These are phyloP conservation scores for Wallacemonas sp. DNA, from an alignment of 208 protist genomes.

Conservation along the genomic window DNA sequence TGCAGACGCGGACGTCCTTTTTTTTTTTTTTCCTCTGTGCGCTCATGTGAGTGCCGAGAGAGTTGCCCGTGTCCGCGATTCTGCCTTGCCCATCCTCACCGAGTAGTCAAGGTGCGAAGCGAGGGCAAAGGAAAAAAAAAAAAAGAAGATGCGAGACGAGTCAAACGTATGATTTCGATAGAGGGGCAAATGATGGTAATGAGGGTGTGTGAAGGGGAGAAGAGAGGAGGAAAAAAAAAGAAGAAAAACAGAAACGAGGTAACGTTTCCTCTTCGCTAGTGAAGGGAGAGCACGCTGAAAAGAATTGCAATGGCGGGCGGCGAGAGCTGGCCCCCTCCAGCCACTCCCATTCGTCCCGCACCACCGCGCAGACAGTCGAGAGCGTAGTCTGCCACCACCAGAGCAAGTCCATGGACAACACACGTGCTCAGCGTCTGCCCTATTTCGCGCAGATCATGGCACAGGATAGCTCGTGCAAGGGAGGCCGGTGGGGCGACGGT, in stretches of 20 bases:
- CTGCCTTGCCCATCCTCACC: too few species aligned
- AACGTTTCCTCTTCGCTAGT: background rate
- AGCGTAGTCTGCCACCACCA: background rate
- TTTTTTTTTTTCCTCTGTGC: too few species aligned
- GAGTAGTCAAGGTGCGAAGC: background rate
- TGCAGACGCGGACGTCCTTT: too few species aligned
- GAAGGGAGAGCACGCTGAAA: conserved; percentile 19
- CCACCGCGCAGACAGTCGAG: background rate
- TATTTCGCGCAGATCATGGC: too few species aligned
- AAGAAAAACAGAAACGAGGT: background rate
- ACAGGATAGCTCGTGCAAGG: background rate
- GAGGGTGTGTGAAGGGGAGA: background rate
- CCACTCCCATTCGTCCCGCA: background rate
- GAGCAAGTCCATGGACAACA: conserved; percentile 11
- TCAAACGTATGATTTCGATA: background rate
- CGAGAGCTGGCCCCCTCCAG: background rate
- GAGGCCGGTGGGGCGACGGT: too few species aligned
- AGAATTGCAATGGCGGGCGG: conserved; percentile 5
- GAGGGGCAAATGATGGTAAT: background rate
- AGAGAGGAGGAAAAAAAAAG: background rate
- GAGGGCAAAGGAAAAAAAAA: background rate
- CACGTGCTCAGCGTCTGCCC: background rate
- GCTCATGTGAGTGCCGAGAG: too few species aligned
- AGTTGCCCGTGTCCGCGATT: too few species aligned
- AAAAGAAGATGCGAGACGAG: too few species aligned